A percentile compares a stretch with the other conserved stretches of the same genome.
Conservation (phyloP, 1,139 yeast genomes). For the Geotrichum siamense region DNA sequence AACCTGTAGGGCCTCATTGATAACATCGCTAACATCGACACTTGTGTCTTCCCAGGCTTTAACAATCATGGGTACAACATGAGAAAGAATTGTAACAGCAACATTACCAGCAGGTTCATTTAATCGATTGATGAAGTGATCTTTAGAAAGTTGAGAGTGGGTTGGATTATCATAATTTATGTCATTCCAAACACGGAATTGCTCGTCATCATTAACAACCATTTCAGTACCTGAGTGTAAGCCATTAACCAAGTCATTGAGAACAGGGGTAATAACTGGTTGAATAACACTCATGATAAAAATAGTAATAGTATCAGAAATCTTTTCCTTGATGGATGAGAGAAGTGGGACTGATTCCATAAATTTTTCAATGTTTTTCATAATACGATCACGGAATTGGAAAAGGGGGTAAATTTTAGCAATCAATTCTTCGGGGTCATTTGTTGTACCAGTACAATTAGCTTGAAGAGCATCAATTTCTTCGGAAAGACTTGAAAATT, state of each 20-base stretch:
- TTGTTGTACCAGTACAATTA: constrained; percentile 13
- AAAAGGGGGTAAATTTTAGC: constrained; percentile 23
- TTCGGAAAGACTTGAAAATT: constrained; percentile 6
- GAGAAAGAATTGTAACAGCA: constrained; percentile 45
- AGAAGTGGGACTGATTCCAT: constrained; percentile 24
- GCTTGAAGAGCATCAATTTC: constrained; percentile 13
- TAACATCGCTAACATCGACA: constrained; percentile 18
- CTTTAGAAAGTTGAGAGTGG: constrained; percentile 27
- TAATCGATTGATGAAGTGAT: constrained; percentile 26
- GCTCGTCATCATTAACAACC: constrained; percentile 26
- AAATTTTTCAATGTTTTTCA: constrained; percentile 21
- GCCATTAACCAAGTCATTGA: constrained; percentile 21
- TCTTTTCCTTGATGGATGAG: constrained; percentile 22
- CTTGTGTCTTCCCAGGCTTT: constrained; percentile 24
- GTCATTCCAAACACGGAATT: constrained; percentile 26
- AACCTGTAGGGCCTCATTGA: constrained; percentile 21
- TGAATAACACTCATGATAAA: constrained; percentile 25
- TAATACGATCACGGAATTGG: constrained; percentile 23
- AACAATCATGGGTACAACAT: constrained; percentile 45
- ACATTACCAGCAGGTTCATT: constrained; percentile 42
- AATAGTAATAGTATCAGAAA: constrained; percentile 24
- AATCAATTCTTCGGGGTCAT: constrained; percentile 16
- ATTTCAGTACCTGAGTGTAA: constrained; percentile 23
- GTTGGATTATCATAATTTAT: constrained; percentile 24
- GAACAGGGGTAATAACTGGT: constrained; percentile 25